Evolutionary conservation across 306 rosid genomes (phyloP), one percentile per base, ranked within the genome.

Genomic region (Rosa lucieae): DNA sequence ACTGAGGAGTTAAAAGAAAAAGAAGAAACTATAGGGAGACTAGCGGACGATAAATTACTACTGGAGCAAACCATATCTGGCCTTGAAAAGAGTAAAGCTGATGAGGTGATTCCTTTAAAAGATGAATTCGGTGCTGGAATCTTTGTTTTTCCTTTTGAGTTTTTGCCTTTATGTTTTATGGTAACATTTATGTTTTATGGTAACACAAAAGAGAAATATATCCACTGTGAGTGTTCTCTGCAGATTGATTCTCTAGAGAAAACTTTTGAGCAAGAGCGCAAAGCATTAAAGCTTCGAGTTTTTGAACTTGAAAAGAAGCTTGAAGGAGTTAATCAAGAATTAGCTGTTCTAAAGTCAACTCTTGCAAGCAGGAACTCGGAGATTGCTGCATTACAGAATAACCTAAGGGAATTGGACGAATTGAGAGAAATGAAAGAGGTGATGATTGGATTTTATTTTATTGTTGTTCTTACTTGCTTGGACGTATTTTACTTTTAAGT

Each of bases 401-500:
- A 86, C 74, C 82, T 91, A 42, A 88, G 82, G 87, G 99, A 95
- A 85, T 82, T 95, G 75, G 98, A 93, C 67, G 99, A 95, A 72
- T 82, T 95, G 82, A 88, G 98, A 86, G 99, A 95, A 87, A 90
- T 93, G 98, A 95, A 91, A 91, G 99, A 95, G 96, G 99, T 80
- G 77, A 72, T 84, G 32, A 72, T 52, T 61, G 18, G 13, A 71
- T 42, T 32, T 32, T 42, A 12, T 17, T 20, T 51, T 43, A 3
- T 44, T 11, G 10, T 17, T 11, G 35, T 46, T 66, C 61, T 77
- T 46, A 12, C 37, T 47, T 65, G 40, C 62, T 5, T n/a, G 70
- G 29, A 42, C 72, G 52, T 67, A 5, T 39, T 48, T 61, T 2
- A 52, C 78, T 46, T 84, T 35, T 14, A 59, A 10, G 20, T 20